Base-by-base conservation (phyloP, 2,329 filamentous ascomycete genomes). In the Monosporascus sp. region DNA sequence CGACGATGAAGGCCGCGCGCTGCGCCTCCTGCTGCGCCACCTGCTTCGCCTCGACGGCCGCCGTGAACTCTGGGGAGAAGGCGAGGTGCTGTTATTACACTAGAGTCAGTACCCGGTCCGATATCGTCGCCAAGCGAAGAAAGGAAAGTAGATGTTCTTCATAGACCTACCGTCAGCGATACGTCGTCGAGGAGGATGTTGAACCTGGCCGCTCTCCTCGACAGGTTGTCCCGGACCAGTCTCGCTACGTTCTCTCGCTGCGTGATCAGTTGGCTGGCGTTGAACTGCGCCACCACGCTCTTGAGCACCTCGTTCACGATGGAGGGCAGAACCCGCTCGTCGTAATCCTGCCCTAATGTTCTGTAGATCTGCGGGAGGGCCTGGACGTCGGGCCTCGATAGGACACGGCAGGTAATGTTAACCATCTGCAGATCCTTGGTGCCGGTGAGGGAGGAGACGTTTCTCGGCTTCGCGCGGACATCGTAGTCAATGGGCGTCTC, bases 401-500 rank as follows among this genome's bases (percentile, higher is more conserved):
- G 89, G 55, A 99, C 94, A 90, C 94, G 93, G 76, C 94, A 99
- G 69, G 93, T 99, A 71, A 99, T 97, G 83, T 99, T 99, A 70
- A 97, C 94, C 94, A 99, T 99, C 80, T 99, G 94, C 75, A 99
- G 78, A 76, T 99, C 94, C 81, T 99, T 99, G 69, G 94, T 99
- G 64, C 94, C 94, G 56, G 94, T 99, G 62, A 99, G 84, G 61
- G 94, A 97, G 62, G 94, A 89, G 65, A 99, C 92, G 69, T 96
- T 97, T 71, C 94, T 87, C 66, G 94, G 94, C 80, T 93, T 97
- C 56, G 94, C 94, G 76, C 94, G 93, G 64, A 99, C 94, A 73
- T 99, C 93, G 80, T 97, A 99, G 65, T 92, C 87, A 72, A 99
- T 85, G 50, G 94, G 91, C 5, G 92, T 96, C 76, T 99, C 94